These are phyloP conservation scores for Biancaea sappan DNA, from an alignment of 306 rosid genomes.

Conservation along the genomic window DNA sequence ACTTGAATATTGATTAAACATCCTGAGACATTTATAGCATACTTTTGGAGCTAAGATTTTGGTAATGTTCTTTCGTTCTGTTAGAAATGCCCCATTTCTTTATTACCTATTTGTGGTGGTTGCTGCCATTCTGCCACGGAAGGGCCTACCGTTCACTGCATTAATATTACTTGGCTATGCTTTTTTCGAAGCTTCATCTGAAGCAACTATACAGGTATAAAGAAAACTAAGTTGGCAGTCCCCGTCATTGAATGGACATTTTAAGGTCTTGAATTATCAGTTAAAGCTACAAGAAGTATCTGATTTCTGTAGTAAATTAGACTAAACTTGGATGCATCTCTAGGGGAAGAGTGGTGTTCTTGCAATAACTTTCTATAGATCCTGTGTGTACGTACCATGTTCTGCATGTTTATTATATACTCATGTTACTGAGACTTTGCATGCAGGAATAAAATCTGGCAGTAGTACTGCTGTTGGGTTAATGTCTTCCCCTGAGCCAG, in stretches of 20 bases:
- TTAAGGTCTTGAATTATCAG: slow-evolving; percentile 12
- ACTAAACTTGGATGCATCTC: slow-evolving; percentile 15
- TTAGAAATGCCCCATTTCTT: background rate
- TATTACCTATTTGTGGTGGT: slow-evolving; percentile 4
- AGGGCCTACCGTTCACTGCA: slow-evolving; percentile 11
- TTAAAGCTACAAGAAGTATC: slow-evolving; percentile 6
- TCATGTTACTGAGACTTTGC: slow-evolving; percentile 28
- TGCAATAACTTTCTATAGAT: background rate
- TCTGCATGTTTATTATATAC: slow-evolving; percentile 15
- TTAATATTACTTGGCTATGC: background rate
- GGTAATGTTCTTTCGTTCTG: background rate
- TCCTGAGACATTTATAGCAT: slow-evolving; percentile 5
- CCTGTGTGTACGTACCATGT: background rate
- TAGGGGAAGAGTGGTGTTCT: background rate
- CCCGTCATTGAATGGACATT: slow-evolving; percentile 1
- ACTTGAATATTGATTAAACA: slow-evolving; percentile 26
- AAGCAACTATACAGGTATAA: background rate
- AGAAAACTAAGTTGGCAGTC: slow-evolving; percentile 12
- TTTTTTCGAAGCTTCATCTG: background rate
- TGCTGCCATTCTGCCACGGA: slow-evolving; percentile 2
- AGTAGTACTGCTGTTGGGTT: slow-evolving; percentile 33
- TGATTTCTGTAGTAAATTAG: background rate
- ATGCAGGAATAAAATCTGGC: slow-evolving; percentile 46
- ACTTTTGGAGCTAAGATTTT: slow-evolving; percentile 1
- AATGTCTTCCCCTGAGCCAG: slow-evolving; percentile 41